A percentile compares a stretch with the other conserved stretches of the same genome.
Conservation (phyloP, 2,329 filamentous ascomycete species). For the Colletotrichum tabaci region DNA sequence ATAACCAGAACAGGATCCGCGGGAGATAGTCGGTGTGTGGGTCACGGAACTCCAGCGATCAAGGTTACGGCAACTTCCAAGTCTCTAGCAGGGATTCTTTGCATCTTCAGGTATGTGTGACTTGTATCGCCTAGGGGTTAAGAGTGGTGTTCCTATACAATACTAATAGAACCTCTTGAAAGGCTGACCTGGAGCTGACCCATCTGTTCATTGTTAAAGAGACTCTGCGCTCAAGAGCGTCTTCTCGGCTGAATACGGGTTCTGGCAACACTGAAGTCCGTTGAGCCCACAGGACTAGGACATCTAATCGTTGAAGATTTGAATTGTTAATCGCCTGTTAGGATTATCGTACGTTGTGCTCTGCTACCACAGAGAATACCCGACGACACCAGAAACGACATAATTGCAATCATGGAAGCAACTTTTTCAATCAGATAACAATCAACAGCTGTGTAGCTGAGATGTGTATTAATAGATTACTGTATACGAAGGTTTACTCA, state of each 20-base stretch:
- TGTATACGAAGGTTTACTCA: neutral
- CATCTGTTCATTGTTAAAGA: neutral
- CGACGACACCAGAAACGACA: too few relatives aligned
- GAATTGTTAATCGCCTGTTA: too few relatives aligned
- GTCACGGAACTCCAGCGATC: neutral
- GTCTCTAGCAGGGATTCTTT: neutral
- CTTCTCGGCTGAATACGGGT: constrained; percentile 1
- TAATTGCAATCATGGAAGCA: too few relatives aligned
- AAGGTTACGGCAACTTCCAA: neutral
- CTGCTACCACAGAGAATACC: too few relatives aligned
- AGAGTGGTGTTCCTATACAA: constrained; percentile 7
- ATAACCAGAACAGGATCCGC: constrained; percentile 4
- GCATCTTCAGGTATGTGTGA: constrained; percentile 8
- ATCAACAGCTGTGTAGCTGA: too few relatives aligned
- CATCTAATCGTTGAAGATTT: too few relatives aligned
- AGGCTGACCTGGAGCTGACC: neutral
- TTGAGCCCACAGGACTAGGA: too few relatives aligned
- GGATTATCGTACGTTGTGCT: too few relatives aligned
- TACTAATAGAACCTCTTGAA: neutral
- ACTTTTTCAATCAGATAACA: too few relatives aligned
- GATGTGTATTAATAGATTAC: neutral
- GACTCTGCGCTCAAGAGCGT: neutral
- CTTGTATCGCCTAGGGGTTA: constrained; percentile 7
- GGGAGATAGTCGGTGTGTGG: constrained; percentile 2
- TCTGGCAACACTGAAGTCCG: neutral